Conservation (phyloP, 2,329 filamentous ascomycete genomes). For the Penicillium hordei region DNA sequence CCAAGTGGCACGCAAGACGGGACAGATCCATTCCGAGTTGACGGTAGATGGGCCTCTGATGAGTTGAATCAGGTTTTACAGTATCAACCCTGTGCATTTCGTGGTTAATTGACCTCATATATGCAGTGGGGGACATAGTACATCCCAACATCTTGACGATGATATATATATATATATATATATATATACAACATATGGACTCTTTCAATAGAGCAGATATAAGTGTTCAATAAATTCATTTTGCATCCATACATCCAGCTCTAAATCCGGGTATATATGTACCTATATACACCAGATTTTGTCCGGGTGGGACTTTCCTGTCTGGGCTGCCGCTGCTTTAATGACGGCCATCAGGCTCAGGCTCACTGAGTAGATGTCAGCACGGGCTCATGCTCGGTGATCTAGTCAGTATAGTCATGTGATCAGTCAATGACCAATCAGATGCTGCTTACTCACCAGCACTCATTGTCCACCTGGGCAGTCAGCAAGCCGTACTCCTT, state of each 20-base stretch:
- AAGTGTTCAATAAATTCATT: background rate
- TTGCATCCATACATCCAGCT: background rate
- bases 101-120: background rate
- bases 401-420: too few relatives aligned
- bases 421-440: too few relatives aligned
- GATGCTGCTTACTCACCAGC: too few relatives aligned
- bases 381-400: too few relatives aligned
- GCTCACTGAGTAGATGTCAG: too few relatives aligned
- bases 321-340: too few relatives aligned
- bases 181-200: background rate
- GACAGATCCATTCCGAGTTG: constrained; percentile 13
- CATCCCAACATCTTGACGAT: too few relatives aligned
- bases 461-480: too few relatives aligned
- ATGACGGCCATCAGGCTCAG: too few relatives aligned
- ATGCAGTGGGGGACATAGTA: background rate
- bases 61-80: background rate
- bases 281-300: too few relatives aligned
- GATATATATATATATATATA: background rate
- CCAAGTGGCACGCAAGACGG: constrained; percentile 17
- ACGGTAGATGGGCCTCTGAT: background rate
- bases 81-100: background rate
- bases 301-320: too few relatives aligned
- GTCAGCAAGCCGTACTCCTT: too few relatives aligned
- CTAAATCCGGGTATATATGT: background rate
- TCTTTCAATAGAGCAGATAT: background rate